Evolutionary conservation across 305 asterid species (phyloP), one percentile per base, ranked within the genome.

Genomic region (Nicotiana rustica): DNA sequence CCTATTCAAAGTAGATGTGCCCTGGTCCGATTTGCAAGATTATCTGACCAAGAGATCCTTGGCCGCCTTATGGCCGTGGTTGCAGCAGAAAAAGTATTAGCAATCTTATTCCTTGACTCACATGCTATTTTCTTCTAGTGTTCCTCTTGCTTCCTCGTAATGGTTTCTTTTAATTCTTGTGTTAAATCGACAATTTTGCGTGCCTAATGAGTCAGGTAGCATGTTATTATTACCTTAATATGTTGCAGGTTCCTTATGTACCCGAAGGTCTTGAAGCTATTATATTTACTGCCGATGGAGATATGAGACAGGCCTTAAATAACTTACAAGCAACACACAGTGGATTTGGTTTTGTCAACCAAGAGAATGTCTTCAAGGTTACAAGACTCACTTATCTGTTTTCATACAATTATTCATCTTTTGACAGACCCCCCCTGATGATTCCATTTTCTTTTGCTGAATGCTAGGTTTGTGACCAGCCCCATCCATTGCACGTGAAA

Each of bases 1-100:
- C 98, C 99, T 47, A 96, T 96, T 78, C 98, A 94, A 88, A 96
- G 99, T 90, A 90, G 99, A 85, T 94, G 99, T 83, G 98, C 98
- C 79, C 93, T 96, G 88, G 98, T 96, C 55, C 94, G 98, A 59
- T 96, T 91, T 88, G 78, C 95, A 73, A 94, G 99, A 89, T 86
- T 96, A 85, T 92, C 98, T 75, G 99, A 96, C 83, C 94, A 92
- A 88, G 99, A 94, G 92, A 96, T 96, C 85, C 99, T 96, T 81
- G 92, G 97, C 10, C 98, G 99, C 83, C 98, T 96, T 76, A 89
- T 94, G 98, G 90, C 82, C 60, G 99, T 96, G 67, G 94, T 94
- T 85, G 95, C 91, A 41, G 97, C 98, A 19, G 99, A 96, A 88
- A 92, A 94, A 92, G 98, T 96, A 79, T 41, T 52, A n/a, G 21